phyloP scores from a whole-genome alignment of 148 eudicot genomes.

The Rheum nobile region DNA sequence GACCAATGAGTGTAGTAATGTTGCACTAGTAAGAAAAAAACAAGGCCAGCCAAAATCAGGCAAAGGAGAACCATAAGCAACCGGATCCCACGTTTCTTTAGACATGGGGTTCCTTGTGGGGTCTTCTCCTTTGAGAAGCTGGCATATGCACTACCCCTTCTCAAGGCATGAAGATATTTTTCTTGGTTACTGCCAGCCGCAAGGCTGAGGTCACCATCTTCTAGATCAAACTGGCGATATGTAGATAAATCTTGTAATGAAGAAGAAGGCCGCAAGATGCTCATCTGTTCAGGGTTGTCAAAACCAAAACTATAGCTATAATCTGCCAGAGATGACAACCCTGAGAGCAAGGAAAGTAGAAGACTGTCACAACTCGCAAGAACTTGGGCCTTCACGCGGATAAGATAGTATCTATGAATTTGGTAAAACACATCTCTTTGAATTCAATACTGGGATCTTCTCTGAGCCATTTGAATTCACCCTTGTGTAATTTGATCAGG shows the following conservation, averaged over 20 bases:
- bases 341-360: conserved; percentile 46
- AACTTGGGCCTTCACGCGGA: conserved; percentile 35
- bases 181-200: conserved; percentile 22
- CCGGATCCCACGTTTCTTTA: conserved; percentile 45
- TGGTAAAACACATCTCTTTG: conserved; percentile 46
- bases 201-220: conserved; percentile 29
- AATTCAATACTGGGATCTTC: conserved; percentile 4
- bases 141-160: conserved; percentile 33
- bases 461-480: background rate
- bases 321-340: conserved; percentile 55
- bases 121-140: conserved; percentile 87
- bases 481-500: background rate
- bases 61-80: conserved; percentile 44
- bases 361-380: conserved; percentile 37
- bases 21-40: conserved; percentile 28
- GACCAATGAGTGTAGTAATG: conserved; percentile 50
- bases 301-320: conserved; percentile 31
- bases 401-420: conserved; percentile 42
- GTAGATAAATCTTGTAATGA: conserved; percentile 88
- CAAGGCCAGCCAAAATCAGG: conserved; percentile 39
- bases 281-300: conserved; percentile 34
- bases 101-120: conserved; percentile 24
- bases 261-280: conserved; percentile 48
- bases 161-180: conserved; percentile 27
- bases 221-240: conserved; percentile 53